A percentile compares a stretch with the other conserved stretches of the same genome.
phyloP scores from a whole-genome alignment of 2,329 filamentous ascomycete genomes.

The Chalaropsis thielavioides region DNA sequence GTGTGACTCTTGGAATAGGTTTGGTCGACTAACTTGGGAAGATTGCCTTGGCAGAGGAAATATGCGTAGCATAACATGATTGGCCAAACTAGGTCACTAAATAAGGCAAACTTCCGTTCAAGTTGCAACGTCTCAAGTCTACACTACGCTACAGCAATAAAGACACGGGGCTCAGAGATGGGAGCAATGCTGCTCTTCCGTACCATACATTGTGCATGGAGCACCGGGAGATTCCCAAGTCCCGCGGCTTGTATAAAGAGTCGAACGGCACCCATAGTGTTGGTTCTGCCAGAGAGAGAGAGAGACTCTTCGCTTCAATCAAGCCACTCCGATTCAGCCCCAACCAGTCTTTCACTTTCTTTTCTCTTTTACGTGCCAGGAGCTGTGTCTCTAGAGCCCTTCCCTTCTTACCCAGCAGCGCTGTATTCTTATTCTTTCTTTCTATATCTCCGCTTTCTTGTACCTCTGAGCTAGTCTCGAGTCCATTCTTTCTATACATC shows the following conservation, averaged over 20 bases:
- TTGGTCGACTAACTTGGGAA: neutral
- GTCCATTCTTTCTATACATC: neutral
- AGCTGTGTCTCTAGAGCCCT: constrained; percentile 5
- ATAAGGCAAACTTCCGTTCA: neutral
- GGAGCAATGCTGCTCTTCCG: neutral
- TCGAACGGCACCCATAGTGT: neutral
- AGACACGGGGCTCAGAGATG: neutral
- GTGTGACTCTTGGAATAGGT: neutral
- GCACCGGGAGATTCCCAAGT: neutral
- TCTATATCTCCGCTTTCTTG: neutral
- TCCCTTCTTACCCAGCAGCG: neutral
- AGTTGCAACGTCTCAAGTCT: neutral
- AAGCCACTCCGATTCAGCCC: neutral
- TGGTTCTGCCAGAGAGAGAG: neutral
- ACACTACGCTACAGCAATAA: neutral
- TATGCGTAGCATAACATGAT: neutral
- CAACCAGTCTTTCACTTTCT: neutral
- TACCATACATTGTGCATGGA: neutral
- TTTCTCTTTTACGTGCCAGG: neutral
- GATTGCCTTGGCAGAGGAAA: neutral
- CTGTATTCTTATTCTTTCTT: neutral
- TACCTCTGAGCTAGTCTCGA: constrained; percentile 3
- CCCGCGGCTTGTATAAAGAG: neutral
- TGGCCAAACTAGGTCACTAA: neutral
- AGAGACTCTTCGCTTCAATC: neutral